phyloP scores from a whole-genome alignment of 345 rosid genomes.

The Fremontodendron californicum region DNA sequence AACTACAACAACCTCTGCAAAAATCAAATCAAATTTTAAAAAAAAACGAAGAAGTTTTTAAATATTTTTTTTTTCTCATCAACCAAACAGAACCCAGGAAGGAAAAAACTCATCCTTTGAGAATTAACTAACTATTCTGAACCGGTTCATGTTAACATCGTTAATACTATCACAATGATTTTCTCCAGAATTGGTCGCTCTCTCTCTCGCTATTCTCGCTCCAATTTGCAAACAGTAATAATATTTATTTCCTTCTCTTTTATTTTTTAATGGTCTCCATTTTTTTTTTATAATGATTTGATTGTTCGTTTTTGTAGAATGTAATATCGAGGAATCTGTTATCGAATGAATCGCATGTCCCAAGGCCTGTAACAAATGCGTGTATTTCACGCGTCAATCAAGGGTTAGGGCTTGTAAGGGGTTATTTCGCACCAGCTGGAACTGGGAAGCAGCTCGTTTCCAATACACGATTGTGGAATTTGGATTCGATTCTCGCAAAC shows the following conservation, averaged over 20 bases:
- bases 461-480: slow-evolving; percentile 17
- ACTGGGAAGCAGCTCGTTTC: slow-evolving; percentile 31
- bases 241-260: no score
- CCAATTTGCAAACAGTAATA: slow-evolving; percentile 22
- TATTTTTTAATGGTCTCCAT: no score
- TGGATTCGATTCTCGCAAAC: slow-evolving; percentile 29
- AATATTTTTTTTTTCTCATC: no score
- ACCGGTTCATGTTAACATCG: slow-evolving; percentile 13
- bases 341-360: slow-evolving; percentile 1
- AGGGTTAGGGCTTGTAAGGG: slow-evolving; percentile 27
- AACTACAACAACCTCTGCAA: not conserved
- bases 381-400: slow-evolving; percentile 20
- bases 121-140: not conserved
- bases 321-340: slow-evolving; percentile 2
- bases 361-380: slow-evolving; percentile 5
- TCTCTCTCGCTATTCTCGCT: slow-evolving; percentile 23
- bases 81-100: not conserved
- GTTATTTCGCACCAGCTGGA: slow-evolving; percentile 27
- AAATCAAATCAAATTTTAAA: not conserved
- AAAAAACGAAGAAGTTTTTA: not conserved
- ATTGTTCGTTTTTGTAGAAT: slow-evolving; percentile 20
- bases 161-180: slow-evolving; percentile 18
- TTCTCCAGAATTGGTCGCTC: slow-evolving; percentile 31
- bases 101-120: not conserved
- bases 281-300: not conserved